These are phyloP conservation scores for Lactarius pseudohatsudake DNA, from an alignment of 768 basidiomycete genomes.

Conservation along the genomic window DNA sequence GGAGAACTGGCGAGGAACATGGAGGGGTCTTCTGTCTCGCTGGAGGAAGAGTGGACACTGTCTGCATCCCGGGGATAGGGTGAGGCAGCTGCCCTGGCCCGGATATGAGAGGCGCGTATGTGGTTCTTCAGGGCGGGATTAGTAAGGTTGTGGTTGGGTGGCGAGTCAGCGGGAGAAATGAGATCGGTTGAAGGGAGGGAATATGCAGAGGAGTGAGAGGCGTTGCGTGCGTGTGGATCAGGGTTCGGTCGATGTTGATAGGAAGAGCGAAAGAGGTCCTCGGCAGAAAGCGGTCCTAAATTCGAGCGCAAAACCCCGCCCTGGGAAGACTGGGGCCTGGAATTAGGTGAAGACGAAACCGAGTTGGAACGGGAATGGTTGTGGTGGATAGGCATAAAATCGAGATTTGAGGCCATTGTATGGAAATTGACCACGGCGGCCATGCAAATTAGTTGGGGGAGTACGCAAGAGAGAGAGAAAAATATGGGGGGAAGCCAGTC, in stretches of 20 bases:
- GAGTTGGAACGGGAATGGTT: conserved; percentile 78
- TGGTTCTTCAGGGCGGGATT: conserved; percentile 79
- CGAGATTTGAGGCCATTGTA: conserved; percentile 59
- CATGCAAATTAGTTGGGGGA: conserved; percentile 30
- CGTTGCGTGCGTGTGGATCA: conserved; percentile 44
- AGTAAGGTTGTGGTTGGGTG: conserved; percentile 71
- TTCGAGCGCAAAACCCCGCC: conserved; percentile 52
- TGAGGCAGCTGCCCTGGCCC: conserved; percentile 77
- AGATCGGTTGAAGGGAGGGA: conserved; percentile 43
- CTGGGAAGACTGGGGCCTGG: conserved; percentile 78
- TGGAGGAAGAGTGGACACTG: conserved; percentile 83
- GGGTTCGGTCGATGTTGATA: conserved; percentile 53
- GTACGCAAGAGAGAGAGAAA: conserved; percentile 22
- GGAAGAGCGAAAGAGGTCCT: conserved; percentile 71
- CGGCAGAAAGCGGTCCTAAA: conserved; percentile 49
- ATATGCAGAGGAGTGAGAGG: conserved; percentile 44
- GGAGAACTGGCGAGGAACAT: conserved; percentile 62
- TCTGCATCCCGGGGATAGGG: conserved; percentile 86
- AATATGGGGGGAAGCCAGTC: conserved; percentile 12
- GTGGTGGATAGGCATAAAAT: conserved; percentile 62
- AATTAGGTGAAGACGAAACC: conserved; percentile 74
- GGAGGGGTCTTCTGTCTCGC: conserved; percentile 84
- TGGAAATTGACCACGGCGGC: conserved; percentile 32
- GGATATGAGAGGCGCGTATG: conserved; percentile 71
- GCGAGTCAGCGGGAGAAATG: conserved; percentile 55